These are phyloP conservation scores for Solanum appendiculatum DNA, from an alignment of 257 asterid genomes.

Conservation along the genomic window DNA sequence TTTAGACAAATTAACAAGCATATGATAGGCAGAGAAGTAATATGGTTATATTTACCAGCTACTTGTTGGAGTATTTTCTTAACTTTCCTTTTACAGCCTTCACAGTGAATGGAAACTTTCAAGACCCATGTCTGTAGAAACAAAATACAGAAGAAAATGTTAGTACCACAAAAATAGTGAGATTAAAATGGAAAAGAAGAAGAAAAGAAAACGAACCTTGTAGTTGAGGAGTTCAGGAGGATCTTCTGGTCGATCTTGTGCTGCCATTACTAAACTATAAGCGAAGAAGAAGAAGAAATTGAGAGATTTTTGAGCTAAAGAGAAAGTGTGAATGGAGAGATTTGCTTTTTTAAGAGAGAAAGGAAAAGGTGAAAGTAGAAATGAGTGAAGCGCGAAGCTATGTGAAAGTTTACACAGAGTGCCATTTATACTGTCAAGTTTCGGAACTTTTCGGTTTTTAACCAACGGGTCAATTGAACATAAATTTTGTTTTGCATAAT, in stretches of 20 bases:
- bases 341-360: not conserved
- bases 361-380: not conserved
- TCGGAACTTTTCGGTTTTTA: not conserved
- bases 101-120: slow-evolving; percentile 67
- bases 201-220: slow-evolving; percentile 18
- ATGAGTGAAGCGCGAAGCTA: not conserved
- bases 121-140: slow-evolving; percentile 38
- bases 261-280: slow-evolving; percentile 28
- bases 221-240: slow-evolving; percentile 14
- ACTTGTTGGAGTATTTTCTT: slow-evolving; percentile 43
- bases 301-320: not conserved
- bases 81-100: slow-evolving; percentile 65
- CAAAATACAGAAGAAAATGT: not conserved
- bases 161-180: no score
- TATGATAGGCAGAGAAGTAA: not conserved
- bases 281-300: not conserved
- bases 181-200: not conserved
- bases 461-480: not conserved
- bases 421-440: not conserved
- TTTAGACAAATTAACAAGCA: not conserved
- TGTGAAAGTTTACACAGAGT: not conserved
- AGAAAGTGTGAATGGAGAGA: not conserved
- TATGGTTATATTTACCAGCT: slow-evolving; percentile 14
- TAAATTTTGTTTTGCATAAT: not conserved
- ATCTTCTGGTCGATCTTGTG: slow-evolving; percentile 14